These are phyloP conservation scores for Saccharomycopsis javanensis DNA, from an alignment of 805 yeast species.

Conservation along the genomic window DNA sequence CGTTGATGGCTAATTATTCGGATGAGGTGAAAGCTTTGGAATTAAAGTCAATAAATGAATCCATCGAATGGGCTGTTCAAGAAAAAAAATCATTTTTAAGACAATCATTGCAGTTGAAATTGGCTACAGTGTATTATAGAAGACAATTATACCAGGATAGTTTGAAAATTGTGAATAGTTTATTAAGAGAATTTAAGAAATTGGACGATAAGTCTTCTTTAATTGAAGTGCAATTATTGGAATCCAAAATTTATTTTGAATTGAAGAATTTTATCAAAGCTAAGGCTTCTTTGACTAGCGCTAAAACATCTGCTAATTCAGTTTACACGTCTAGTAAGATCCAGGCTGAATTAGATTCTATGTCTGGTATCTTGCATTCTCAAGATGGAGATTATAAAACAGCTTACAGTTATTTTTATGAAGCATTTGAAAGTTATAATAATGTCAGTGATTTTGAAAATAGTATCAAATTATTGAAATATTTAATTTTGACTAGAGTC, in stretches of 20 bases:
- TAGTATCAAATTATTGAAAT: conserved; percentile 71
- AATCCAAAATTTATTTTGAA: conserved; percentile 83
- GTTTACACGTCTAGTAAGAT: conserved; percentile 89
- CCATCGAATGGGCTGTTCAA: conserved; percentile 77
- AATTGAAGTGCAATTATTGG: conserved; percentile 90
- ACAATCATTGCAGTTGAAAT: conserved; percentile 77
- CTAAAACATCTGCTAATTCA: conserved; percentile 95
- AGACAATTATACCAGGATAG: conserved; percentile 60
- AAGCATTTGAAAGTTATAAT: conserved; percentile 85
- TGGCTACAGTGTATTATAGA: conserved; percentile 64
- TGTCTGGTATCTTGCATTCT: conserved; percentile 92
- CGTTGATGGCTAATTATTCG: conserved; percentile 47
- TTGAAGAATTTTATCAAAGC: conserved; percentile 85
- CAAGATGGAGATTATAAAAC: conserved; percentile 96
- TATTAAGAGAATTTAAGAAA: conserved; percentile 80
- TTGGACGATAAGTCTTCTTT: conserved; percentile 91
- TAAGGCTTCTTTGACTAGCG: conserved; percentile 85
- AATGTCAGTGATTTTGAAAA: conserved; percentile 43
- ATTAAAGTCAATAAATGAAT: conserved; percentile 49
- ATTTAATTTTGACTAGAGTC: conserved; percentile 85
- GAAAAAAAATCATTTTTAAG: conserved; percentile 83
- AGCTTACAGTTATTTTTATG: conserved; percentile 90
- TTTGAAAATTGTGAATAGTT: conserved; percentile 55
- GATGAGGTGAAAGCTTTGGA: conserved; percentile 33
- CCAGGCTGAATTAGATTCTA: conserved; percentile 90